These are phyloP conservation scores for Iodosphaeria phyllophila DNA, from an alignment of 2,329 filamentous ascomycete species.

Conservation along the genomic window DNA sequence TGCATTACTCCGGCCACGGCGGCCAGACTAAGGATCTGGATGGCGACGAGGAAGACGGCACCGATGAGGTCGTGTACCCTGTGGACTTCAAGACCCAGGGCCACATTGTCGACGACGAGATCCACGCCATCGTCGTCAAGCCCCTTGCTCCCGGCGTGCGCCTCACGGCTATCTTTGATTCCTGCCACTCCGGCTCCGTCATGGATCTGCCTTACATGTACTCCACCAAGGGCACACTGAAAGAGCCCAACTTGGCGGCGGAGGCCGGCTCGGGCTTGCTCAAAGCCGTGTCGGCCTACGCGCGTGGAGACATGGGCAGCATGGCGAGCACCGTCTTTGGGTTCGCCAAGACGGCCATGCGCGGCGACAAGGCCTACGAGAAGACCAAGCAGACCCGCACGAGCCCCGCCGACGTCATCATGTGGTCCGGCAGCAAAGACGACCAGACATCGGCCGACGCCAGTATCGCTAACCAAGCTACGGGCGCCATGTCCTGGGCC, in stretches of 20 bases:
- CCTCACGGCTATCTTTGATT: constrained; percentile 44
- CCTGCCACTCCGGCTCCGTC: constrained; percentile 48
- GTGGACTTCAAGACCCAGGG: constrained; percentile 66
- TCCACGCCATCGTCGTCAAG: constrained; percentile 54
- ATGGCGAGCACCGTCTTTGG: constrained; percentile 66
- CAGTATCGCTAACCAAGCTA: constrained; percentile 77
- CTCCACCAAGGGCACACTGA: constrained; percentile 48
- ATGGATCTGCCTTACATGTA: constrained; percentile 51
- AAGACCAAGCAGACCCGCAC: constrained; percentile 77
- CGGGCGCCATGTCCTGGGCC: constrained; percentile 95
- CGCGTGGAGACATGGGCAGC: constrained; percentile 58
- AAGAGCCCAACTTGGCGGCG: constrained; percentile 49
- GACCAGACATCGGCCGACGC: constrained; percentile 92
- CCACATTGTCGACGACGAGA: constrained; percentile 69
- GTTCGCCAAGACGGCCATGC: constrained; percentile 77
- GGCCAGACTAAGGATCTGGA: constrained; percentile 68
- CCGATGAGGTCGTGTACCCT: constrained; percentile 70
- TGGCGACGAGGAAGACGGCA: constrained; percentile 65
- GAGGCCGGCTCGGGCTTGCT: constrained; percentile 47
- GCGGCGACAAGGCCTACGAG: constrained; percentile 64
- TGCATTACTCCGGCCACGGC: constrained; percentile 43
- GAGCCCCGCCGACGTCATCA: constrained; percentile 84
- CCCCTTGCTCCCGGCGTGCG: constrained; percentile 36
- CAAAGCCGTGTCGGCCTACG: constrained; percentile 37
- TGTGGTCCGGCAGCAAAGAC: constrained; percentile 96